Evolutionary conservation across 108 stramenopile species (phyloP).

Genomic region (Stephanodiscus minutulus): DNA sequence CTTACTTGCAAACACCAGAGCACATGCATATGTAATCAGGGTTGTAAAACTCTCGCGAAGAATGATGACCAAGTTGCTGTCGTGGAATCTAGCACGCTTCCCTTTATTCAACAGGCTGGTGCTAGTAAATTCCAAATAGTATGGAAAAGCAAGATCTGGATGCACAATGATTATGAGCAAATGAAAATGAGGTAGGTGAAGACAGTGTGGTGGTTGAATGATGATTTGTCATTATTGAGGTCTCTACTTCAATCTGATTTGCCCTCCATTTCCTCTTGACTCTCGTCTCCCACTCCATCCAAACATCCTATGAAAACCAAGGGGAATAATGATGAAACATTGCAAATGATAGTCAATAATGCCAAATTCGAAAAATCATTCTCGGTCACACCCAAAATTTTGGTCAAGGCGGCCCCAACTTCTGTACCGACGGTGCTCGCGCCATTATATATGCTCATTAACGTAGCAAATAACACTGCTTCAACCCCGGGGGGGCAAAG

Average conservation of each 20-base stretch:
- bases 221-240: background rate
- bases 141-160: no score
- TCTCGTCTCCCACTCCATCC: slow-evolving; percentile 72
- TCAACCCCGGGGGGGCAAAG: slow-evolving; percentile 94
- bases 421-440: slow-evolving; percentile 89
- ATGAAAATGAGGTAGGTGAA: no score
- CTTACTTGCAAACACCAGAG: no score
- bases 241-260: background rate
- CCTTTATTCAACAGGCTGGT: no score
- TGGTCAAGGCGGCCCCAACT: slow-evolving; percentile 87
- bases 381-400: slow-evolving; percentile 82
- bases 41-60: no score
- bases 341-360: slow-evolving; percentile 86
- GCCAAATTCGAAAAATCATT: slow-evolving; percentile 87
- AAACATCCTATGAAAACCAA: slow-evolving; percentile 84
- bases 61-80: no score
- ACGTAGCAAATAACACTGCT: slow-evolving; percentile 91
- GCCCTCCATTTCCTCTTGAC: slow-evolving; percentile 74
- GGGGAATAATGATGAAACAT: slow-evolving; percentile 86
- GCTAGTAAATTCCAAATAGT: no score
- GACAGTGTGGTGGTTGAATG: background rate
- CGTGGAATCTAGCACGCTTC: no score
- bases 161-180: no score
- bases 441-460: slow-evolving; percentile 95
- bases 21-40: no score